Evolutionary conservation across 371 early-diverging fungal species (phyloP), one percentile per base, ranked within the genome.

Genomic region (Lichtheimia corymbifera): DNA sequence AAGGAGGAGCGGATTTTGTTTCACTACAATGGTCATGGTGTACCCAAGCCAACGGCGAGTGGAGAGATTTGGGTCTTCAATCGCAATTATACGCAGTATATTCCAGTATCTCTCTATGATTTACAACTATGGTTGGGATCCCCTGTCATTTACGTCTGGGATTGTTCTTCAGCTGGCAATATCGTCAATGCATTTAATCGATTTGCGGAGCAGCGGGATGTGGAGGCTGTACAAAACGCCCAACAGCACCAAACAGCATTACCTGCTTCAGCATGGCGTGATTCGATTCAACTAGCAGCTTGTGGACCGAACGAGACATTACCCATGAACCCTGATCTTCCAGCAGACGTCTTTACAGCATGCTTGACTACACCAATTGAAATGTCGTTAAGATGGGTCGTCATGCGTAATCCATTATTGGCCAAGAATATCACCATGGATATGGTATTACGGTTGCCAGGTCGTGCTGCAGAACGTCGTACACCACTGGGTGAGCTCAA

Each of bases 11-110:
- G 99, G 5, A 88, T 97, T 43, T 75, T 98, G 58, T 95, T 97
- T 65, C 96, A 98, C 68, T 98, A 97, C 82, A 98, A 98, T 63
- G 99, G 99, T 15, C 97, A 97, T 63, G 99, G 99, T 50, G 98
- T 98, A 17, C 99, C 99, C 13, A 91, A 91, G 58, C 97, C 98
- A 4, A 97, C 98, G 2, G 73, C 84, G 5, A 93, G 93, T 63
- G 99, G 99, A 47, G 99, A 98, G 72, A 89, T 97, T 43, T 98
- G 99, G 99, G 97, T 96, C 41, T 98, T 97, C 67, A 97, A 98
- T 82, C 91, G 93, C 63, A 88, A 88, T 61, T 97, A 94, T 80
- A 97, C 97, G 17, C 98, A 98, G 79, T 98, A 98, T 79, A 93
- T 98, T 56, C 99, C 98, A 4, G 91, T 97, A 5, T 91, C 92